Conservation (phyloP, 495 filamentous ascomycete species). For the Penicillium cosmopolitanum region DNA sequence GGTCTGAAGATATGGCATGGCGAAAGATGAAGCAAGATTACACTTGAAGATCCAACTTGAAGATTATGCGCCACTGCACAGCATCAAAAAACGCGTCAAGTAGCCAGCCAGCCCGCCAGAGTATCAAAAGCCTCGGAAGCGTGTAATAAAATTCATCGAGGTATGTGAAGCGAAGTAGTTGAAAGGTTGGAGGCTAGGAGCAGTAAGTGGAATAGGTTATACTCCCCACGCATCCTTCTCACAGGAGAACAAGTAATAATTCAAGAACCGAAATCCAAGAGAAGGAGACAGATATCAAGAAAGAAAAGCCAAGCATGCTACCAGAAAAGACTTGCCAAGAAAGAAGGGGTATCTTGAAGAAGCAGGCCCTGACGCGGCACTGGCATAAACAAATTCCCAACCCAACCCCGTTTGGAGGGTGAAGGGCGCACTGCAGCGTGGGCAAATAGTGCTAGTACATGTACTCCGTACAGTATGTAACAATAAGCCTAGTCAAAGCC, state of each 20-base stretch:
- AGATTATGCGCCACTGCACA: neutral
- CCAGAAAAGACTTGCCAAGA: constrained; percentile 23
- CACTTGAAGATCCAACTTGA: neutral
- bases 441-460: neutral
- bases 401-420: neutral
- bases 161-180: neutral
- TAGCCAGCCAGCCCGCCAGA: neutral
- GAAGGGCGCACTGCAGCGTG: neutral
- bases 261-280: neutral
- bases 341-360: constrained; percentile 21
- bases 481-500: constrained; percentile 2
- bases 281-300: neutral
- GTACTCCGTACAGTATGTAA: neutral
- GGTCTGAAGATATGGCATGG: constrained; percentile 29
- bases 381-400: constrained; percentile 5
- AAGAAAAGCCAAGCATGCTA: neutral
- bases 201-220: neutral
- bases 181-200: neutral
- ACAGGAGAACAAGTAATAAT: neutral
- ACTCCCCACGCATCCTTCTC: neutral
- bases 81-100: neutral
- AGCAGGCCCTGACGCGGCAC: constrained; percentile 7
- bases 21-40: neutral
- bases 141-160: neutral
- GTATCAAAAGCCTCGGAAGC: neutral